phyloP scores from a whole-genome alignment of 2,329 filamentous ascomycete genomes.

The Sporothrix brunneoviolacea region DNA sequence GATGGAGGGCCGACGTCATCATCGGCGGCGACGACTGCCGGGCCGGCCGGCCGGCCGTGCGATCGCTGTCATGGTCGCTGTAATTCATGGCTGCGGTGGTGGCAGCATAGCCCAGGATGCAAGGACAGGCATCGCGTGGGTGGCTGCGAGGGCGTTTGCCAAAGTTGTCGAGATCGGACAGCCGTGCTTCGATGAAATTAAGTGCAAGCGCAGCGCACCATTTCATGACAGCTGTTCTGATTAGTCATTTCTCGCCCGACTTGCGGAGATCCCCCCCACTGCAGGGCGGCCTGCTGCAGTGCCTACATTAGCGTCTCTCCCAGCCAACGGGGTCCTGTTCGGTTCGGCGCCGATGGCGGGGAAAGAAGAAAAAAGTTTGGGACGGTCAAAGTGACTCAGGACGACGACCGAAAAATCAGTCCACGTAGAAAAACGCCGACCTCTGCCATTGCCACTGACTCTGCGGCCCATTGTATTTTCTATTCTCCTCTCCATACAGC shows the following conservation, averaged over 20 bases:
- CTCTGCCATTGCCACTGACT: background rate
- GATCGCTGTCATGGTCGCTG: constrained; percentile 1
- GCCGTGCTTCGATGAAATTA: too few relatives aligned
- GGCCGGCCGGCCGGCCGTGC: constrained; percentile 1
- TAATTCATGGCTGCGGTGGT: background rate
- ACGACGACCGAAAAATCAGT: background rate
- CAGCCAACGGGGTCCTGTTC: too few relatives aligned
- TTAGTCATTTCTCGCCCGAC: constrained; percentile 7
- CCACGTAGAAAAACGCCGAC: background rate
- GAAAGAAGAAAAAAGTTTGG: background rate
- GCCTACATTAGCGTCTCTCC: constrained; percentile 3
- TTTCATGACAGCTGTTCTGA: too few relatives aligned
- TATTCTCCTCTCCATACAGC: background rate
- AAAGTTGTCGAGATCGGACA: too few relatives aligned
- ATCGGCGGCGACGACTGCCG: background rate
- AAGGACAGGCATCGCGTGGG: background rate
- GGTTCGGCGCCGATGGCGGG: constrained; percentile 11
- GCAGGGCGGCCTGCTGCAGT: background rate
- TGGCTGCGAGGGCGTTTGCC: too few relatives aligned
- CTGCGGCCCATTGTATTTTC: background rate
- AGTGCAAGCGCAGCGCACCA: too few relatives aligned
- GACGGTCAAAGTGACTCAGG: constrained; percentile 9
- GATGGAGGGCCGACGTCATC: background rate
- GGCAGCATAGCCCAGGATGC: background rate
- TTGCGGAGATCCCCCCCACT: background rate